Evolutionary conservation across 495 filamentous ascomycete genomes (phyloP).

Genomic region (Penicillium herquei): DNA sequence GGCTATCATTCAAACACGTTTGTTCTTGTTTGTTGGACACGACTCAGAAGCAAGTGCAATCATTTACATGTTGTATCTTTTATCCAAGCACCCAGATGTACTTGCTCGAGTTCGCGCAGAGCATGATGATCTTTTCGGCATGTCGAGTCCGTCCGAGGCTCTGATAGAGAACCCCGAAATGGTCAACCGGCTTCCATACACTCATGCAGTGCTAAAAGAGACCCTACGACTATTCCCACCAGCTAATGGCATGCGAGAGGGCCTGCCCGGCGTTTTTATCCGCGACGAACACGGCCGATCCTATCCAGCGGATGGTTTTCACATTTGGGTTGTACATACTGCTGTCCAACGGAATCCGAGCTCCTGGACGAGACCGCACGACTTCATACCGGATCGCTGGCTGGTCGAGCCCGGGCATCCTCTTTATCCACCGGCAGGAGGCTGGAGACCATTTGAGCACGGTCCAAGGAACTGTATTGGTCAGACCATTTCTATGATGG

Average conservation of each 20-base stretch:
- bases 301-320: not conserved
- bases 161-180: not conserved
- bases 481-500: no score
- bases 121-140: not conserved
- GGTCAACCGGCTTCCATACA: not conserved
- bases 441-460: no score
- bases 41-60: not conserved
- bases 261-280: no score
- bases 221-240: not conserved
- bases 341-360: not conserved
- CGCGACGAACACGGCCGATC: no score
- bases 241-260: not conserved
- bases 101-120: not conserved
- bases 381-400: no score
- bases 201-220: not conserved
- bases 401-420: no score
- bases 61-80: not conserved
- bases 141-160: not conserved
- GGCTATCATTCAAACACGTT: not conserved
- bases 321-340: not conserved
- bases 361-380: no score
- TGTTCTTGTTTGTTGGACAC: not conserved
- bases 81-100: not conserved
- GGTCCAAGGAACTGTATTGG: no score
- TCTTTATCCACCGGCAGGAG: no score